Conservation (phyloP, 805 yeast species). For the Hanseniaspora thailandica region DNA sequence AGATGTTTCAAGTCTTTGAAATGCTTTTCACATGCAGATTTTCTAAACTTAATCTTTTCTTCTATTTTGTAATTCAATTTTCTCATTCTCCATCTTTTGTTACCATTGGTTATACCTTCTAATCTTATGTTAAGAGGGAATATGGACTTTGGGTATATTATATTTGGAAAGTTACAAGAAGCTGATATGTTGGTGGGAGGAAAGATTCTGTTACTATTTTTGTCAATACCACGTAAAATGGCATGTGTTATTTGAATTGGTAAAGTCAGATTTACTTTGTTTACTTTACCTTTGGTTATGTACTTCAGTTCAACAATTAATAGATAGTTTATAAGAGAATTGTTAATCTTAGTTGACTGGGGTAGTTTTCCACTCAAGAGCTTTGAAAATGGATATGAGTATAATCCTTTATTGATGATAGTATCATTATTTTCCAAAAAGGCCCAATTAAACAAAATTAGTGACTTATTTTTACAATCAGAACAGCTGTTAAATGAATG, state of each 20-base stretch:
- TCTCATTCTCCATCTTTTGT: conserved; percentile 80
- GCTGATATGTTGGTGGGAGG: conserved; percentile 93
- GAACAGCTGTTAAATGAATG: conserved; percentile 44
- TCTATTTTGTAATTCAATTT: conserved; percentile 81
- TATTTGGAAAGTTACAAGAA: conserved; percentile 76
- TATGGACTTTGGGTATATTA: conserved; percentile 73
- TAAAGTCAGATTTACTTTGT: conserved; percentile 36
- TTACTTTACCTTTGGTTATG: conserved; percentile 16
- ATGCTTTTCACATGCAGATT: conserved; percentile 49
- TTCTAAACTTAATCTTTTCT: conserved; percentile 57
- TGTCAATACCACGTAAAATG: conserved; percentile 67
- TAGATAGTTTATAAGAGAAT: conserved; percentile 56
- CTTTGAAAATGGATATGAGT: conserved; percentile 86
- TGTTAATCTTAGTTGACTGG: conserved; percentile 45
- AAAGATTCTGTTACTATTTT: conserved; percentile 77
- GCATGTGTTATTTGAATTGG: conserved; percentile 70
- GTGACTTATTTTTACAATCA: conserved; percentile 43
- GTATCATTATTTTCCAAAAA: conserved; percentile 44
- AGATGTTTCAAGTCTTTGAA: conserved; percentile 33
- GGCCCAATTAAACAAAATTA: conserved; percentile 79
- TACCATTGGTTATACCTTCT: conserved; percentile 53
- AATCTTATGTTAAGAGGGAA: conserved; percentile 74
- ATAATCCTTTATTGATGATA: conserved; percentile 37
- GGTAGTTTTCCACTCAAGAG: conserved; percentile 81
- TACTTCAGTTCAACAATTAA: conserved; percentile 49